Evolutionary conservation across 1,139 yeast genomes (phyloP).

Genomic region (Magnusiomyces sp.): DNA sequence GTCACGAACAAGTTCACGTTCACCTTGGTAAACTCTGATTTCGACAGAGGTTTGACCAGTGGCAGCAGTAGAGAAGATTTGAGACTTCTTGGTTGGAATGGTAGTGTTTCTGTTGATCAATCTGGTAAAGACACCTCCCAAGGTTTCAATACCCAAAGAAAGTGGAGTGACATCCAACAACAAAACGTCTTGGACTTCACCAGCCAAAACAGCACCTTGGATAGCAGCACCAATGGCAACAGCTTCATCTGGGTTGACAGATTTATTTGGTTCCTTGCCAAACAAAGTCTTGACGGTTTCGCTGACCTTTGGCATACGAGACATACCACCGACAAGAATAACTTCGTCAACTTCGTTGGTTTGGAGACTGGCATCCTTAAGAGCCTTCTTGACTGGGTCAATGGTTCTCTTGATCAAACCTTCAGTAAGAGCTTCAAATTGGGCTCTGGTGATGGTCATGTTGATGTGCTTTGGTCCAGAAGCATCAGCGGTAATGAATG

Average conservation of each 20-base stretch:
- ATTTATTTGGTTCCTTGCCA: conserved; percentile 53
- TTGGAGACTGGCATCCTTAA: conserved; percentile 87
- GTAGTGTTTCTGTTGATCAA: conserved; percentile 88
- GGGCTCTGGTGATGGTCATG: conserved; percentile 96
- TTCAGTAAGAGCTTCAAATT: conserved; percentile 96
- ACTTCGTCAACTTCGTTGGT: conserved; percentile 94
- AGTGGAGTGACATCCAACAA: conserved; percentile 82
- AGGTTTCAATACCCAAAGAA: conserved; percentile 87
- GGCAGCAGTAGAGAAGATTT: conserved; percentile 87
- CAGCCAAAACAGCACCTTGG: conserved; percentile 87
- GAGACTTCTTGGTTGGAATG: conserved; percentile 88
- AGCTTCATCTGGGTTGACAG: conserved; percentile 38
- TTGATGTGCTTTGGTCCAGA: conserved; percentile 98
- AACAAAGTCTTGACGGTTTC: conserved; percentile 92
- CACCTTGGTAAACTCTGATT: conserved; percentile 91
- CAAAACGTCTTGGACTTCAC: conserved; percentile 83
- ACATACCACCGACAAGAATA: conserved; percentile 99
- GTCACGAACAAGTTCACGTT: conserved; percentile 87
- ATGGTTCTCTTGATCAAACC: conserved; percentile 93
- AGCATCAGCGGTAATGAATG: conserved; percentile 91
- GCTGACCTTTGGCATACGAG: conserved; percentile 98
- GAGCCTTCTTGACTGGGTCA: conserved; percentile 97
- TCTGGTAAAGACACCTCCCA: conserved; percentile 92
- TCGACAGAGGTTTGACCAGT: conserved; percentile 94
- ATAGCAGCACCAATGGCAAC: conserved; percentile 97